These are phyloP conservation scores for Hygrophoropsis aurantiaca DNA, from an alignment of 768 basidiomycete species.

Conservation along the genomic window DNA sequence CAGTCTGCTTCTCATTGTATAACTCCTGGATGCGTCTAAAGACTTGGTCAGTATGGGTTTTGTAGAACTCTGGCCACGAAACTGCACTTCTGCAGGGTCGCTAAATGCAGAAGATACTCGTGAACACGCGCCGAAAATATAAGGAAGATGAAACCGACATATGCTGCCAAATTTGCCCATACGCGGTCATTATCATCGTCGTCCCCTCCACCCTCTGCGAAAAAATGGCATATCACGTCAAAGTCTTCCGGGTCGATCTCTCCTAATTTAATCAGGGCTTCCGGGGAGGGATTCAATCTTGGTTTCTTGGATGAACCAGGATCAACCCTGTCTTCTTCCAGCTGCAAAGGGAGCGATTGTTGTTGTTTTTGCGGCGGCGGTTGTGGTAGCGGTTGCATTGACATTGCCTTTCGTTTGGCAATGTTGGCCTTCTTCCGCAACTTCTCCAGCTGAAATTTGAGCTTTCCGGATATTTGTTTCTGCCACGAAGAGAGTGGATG, in stretches of 20 bases:
- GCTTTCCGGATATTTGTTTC: constrained; percentile 31
- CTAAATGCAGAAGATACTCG: constrained; percentile 25
- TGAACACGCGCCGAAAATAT: background rate
- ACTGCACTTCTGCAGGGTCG: constrained; percentile 38
- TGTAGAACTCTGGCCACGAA: constrained; percentile 55
- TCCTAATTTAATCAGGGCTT: constrained; percentile 2
- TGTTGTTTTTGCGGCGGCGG: background rate
- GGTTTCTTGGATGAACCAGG: constrained; percentile 2
- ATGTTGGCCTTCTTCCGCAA: constrained; percentile 52
- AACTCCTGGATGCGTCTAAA: constrained; percentile 39
- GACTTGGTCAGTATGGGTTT: constrained; percentile 41
- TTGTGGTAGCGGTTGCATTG: constrained; percentile 1
- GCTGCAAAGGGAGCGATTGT: no score
- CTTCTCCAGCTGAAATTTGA: constrained; percentile 42
- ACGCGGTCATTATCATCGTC: constrained; percentile 47
- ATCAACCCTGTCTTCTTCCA: background rate
- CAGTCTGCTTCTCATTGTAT: constrained; percentile 8
- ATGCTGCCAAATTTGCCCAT: constrained; percentile 48
- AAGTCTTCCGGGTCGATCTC: constrained; percentile 40
- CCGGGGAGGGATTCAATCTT: background rate
- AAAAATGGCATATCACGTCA: constrained; percentile 52
- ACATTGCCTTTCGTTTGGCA: constrained; percentile 41
- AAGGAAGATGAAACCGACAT: constrained; percentile 35
- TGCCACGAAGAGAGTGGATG: constrained; percentile 55
- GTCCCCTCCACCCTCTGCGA: constrained; percentile 51